Evolutionary conservation across 768 basidiomycete genomes (phyloP).

Genomic region (Boletus tomentosulus): DNA sequence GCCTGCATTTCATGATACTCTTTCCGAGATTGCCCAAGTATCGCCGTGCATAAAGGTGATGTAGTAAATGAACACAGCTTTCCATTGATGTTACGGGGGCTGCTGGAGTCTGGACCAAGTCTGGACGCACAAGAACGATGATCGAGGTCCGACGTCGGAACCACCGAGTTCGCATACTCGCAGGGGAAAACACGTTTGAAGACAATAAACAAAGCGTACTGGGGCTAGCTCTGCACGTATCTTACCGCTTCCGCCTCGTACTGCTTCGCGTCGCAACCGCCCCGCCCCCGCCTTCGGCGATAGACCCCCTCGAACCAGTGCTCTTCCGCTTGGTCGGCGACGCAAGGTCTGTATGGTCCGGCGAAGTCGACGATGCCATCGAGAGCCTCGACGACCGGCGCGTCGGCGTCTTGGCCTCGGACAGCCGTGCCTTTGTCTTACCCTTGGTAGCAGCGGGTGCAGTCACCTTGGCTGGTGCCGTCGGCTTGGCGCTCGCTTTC

Average conservation of each 20-base stretch:
- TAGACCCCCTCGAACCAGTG: conserved; percentile 9
- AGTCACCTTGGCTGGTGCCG: background rate
- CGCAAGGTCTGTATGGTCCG: conserved; percentile 24
- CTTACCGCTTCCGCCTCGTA: conserved; percentile 30
- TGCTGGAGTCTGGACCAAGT: too few relatives aligned
- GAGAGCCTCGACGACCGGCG: conserved; percentile 40
- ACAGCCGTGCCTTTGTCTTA: conserved; percentile 15
- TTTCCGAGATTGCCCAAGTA: too few relatives aligned
- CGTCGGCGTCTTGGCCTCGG: conserved; percentile 24
- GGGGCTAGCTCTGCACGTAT: background rate
- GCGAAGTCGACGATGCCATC: conserved; percentile 31
- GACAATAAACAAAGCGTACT: conserved; percentile 1
- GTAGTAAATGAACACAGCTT: too few relatives aligned
- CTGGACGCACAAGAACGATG: background rate
- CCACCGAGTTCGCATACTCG: background rate
- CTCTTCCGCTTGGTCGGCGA: conserved; percentile 28
- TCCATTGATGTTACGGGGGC: too few relatives aligned
- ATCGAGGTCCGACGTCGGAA: background rate
- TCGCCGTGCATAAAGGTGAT: too few relatives aligned
- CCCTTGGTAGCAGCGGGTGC: conserved; percentile 4
- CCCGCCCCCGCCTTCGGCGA: conserved; percentile 7
- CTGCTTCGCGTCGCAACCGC: conserved; percentile 25
- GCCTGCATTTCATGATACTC: too few relatives aligned
- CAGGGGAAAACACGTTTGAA: background rate
- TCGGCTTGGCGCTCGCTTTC: conserved; percentile 6